Percentiles rank a stretch among this genome's conserved stretches.
Evolutionary conservation across 2,329 filamentous ascomycete species (phyloP).

Genomic region (Pestalotiopsis sp.): DNA sequence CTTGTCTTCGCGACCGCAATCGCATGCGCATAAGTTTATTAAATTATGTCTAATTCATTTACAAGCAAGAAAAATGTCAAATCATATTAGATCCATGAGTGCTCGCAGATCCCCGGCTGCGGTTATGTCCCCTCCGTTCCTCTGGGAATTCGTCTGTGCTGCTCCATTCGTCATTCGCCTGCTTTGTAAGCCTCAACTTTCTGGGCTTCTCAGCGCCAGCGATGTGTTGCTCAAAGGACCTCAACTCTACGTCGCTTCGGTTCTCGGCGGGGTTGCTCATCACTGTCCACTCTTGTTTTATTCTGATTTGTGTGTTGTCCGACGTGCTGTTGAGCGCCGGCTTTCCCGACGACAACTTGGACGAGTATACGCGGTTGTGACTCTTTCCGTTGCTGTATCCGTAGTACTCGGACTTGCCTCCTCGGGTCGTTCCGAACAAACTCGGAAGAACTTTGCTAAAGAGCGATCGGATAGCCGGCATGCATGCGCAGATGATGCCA

Average conservation of each 20-base stretch:
- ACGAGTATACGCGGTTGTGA: not conserved
- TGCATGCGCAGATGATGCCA: conserved; percentile 34
- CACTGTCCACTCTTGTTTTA: conserved; percentile 34
- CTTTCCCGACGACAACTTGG: not conserved
- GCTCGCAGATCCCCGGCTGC: not conserved
- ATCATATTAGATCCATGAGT: not conserved
- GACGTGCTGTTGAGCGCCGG: not conserved
- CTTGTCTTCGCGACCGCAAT: too few relatives aligned
- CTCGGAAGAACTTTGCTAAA: conserved; percentile 30
- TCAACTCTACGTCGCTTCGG: conserved; percentile 14
- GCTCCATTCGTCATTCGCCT: not conserved
- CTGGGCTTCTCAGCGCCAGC: not conserved
- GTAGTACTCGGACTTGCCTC: conserved; percentile 15
- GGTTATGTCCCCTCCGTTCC: not conserved
- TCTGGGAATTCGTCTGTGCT: not conserved
- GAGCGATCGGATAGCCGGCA: conserved; percentile 35
- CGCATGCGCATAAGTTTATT: not conserved
- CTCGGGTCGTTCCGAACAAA: conserved; percentile 28
- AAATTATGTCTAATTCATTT: not conserved
- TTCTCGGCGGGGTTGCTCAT: conserved; percentile 22
- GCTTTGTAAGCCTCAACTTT: not conserved
- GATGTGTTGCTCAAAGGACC: conserved; percentile 14
- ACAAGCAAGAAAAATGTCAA: not conserved
- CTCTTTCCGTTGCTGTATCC: not conserved
- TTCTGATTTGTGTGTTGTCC: conserved; percentile 25